Percentiles rank a stretch among this genome's conserved stretches.
Conservation (phyloP, 2,329 filamentous ascomycete species). For the Claviceps sp. region DNA sequence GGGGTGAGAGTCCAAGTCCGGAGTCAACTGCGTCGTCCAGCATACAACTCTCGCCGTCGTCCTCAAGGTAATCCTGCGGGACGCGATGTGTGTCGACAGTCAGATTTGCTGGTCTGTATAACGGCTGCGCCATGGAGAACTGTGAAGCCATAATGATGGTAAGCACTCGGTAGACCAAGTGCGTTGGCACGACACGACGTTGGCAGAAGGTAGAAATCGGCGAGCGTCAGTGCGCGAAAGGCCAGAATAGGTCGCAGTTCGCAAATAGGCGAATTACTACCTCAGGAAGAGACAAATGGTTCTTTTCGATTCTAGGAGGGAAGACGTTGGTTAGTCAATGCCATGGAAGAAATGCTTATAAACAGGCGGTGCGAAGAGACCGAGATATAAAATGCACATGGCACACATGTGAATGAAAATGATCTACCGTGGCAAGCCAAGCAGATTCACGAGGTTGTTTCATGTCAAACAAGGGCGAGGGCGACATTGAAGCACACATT, state of each 20-base stretch:
- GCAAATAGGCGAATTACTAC: neutral
- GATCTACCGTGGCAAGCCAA: neutral
- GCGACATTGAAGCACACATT: neutral
- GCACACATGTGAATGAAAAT: neutral
- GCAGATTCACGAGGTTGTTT: neutral
- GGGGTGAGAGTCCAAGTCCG: constrained; percentile 48
- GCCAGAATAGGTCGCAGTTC: neutral
- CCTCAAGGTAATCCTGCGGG: constrained; percentile 42
- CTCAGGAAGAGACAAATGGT: neutral
- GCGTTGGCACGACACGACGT: neutral
- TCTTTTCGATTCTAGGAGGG: neutral
- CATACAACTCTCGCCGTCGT: constrained; percentile 42
- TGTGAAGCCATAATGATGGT: constrained; percentile 34
- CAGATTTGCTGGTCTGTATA: constrained; percentile 35
- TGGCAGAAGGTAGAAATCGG: neutral
- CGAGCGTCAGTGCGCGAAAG: neutral
- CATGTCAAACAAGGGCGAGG: neutral
- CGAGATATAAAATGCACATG: neutral
- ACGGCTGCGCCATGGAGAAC: constrained; percentile 33
- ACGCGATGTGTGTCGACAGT: constrained; percentile 40
- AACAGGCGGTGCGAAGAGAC: neutral
- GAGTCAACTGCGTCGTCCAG: constrained; percentile 50
- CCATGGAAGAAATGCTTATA: neutral
- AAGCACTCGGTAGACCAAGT: neutral
- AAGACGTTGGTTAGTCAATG: neutral